phyloP scores from a whole-genome alignment of 345 rosid species.

The Angophora floribunda region DNA sequence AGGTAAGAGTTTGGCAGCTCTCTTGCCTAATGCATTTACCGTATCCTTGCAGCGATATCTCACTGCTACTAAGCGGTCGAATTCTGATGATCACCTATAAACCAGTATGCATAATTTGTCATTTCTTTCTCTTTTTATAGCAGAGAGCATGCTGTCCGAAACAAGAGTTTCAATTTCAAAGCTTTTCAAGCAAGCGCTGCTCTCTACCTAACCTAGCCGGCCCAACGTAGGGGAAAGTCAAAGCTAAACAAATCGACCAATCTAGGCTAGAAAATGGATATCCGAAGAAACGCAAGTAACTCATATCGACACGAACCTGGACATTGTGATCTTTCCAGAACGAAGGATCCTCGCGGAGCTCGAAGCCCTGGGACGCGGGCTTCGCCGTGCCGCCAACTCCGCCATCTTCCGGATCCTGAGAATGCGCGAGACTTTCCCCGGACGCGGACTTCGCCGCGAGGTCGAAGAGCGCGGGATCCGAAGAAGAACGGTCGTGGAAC shows the following conservation, averaged over 20 bases:
- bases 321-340: slow-evolving; percentile 97
- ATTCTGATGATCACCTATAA: slow-evolving; percentile 80
- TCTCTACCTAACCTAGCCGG: background rate
- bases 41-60: slow-evolving; percentile 73
- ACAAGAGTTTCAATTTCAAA: background rate
- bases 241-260: background rate
- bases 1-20: slow-evolving; percentile 70
- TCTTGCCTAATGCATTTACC: slow-evolving; percentile 81
- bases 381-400: slow-evolving; percentile 2
- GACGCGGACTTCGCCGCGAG: slow-evolving; percentile 49
- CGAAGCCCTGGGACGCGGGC: slow-evolving; percentile 36
- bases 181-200: background rate
- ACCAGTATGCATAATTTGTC: background rate
- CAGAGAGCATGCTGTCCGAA: background rate
- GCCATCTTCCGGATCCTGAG: slow-evolving; percentile 36
- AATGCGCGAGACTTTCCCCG: slow-evolving; percentile 18
- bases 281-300: background rate
- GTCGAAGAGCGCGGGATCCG: slow-evolving; percentile 31
- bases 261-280: background rate
- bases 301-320: slow-evolving; percentile 31
- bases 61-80: slow-evolving; percentile 78
- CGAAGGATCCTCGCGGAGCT: slow-evolving; percentile 78
- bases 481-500: slow-evolving; percentile 49
- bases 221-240: background rate
- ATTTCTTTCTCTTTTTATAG: background rate